Evolutionary conservation across 2,329 filamentous ascomycete genomes (phyloP).

Genomic region (Lecanoromycetidae sp.): DNA sequence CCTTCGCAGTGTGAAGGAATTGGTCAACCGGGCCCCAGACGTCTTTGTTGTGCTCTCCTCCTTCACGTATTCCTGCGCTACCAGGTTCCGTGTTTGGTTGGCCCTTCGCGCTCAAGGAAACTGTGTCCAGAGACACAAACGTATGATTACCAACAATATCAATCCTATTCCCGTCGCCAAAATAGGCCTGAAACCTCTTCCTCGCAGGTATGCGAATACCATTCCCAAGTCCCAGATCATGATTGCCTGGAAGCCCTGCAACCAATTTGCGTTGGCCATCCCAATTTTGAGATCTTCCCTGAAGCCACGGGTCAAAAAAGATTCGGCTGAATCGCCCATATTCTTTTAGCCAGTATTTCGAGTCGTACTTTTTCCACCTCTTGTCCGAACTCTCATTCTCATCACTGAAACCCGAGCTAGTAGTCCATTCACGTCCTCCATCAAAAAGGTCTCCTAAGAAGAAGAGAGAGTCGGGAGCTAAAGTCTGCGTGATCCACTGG

Average conservation of each 20-base stretch:
- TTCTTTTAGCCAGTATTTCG: conserved; percentile 75
- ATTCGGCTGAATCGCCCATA: conserved; percentile 77
- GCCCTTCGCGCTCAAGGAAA: conserved; percentile 69
- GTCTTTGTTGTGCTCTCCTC: conserved; percentile 40
- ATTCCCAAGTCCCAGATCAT: conserved; percentile 82
- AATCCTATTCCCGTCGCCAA: conserved; percentile 82
- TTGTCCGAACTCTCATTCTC: conserved; percentile 41
- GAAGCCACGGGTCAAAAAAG: conserved; percentile 57
- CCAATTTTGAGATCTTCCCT: neutral
- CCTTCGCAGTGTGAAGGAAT: conserved; percentile 59
- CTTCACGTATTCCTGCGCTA: conserved; percentile 33
- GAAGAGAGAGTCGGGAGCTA: conserved; percentile 77
- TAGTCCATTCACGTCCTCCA: conserved; percentile 89
- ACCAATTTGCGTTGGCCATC: conserved; percentile 54
- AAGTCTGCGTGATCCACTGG: conserved; percentile 57
- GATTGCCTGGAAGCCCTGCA: conserved; percentile 80
- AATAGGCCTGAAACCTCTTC: conserved; percentile 73
- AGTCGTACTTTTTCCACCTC: conserved; percentile 64
- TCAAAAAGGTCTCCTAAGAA: conserved; percentile 95
- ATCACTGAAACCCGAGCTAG: conserved; percentile 38
- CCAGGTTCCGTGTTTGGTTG: conserved; percentile 40
- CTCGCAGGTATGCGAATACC: conserved; percentile 71
- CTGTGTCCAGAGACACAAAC: conserved; percentile 79
- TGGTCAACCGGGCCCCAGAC: conserved; percentile 67
- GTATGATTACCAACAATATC: conserved; percentile 92